Conservation (phyloP, 352 stramenopile genomes). For the Phytopythium helicoides region DNA sequence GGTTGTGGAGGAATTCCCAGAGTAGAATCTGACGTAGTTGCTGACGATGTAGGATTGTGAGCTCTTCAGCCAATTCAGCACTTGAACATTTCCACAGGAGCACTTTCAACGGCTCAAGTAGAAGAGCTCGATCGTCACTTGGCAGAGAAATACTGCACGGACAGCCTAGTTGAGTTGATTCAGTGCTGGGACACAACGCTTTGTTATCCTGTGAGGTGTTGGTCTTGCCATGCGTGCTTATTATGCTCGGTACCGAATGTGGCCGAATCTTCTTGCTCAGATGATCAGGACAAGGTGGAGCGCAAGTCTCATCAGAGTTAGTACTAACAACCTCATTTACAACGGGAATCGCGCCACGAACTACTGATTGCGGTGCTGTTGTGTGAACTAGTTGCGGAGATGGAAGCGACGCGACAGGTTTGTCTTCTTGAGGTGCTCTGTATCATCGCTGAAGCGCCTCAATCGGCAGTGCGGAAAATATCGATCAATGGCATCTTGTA, state of each 20-base stretch:
- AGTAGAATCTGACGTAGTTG: conserved; percentile 44
- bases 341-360: no score
- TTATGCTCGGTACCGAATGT: conserved; percentile 66
- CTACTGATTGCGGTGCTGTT: not conserved
- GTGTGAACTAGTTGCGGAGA: not conserved
- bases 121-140: not conserved
- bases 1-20: conserved; percentile 58
- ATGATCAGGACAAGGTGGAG: no score
- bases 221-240: conserved; percentile 18
- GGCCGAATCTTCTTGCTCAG: conserved; percentile 43
- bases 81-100: conserved; percentile 54
- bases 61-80: conserved; percentile 56
- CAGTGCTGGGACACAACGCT: not conserved
- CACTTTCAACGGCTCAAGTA: conserved; percentile 31
- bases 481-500: conserved; percentile 57
- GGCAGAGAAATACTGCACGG: not conserved
- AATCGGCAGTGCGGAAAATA: conserved; percentile 74
- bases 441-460: conserved; percentile 61
- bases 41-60: conserved; percentile 60
- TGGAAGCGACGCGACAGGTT: not conserved
- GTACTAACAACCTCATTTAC: no score
- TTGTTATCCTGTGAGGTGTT: conserved; percentile 6
- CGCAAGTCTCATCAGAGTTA: no score
- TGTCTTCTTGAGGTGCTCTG: conserved; percentile 19
- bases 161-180: no score